These are phyloP conservation scores for Symmetrospora coprosmae DNA, from an alignment of 768 basidiomycete genomes.

Conservation along the genomic window DNA sequence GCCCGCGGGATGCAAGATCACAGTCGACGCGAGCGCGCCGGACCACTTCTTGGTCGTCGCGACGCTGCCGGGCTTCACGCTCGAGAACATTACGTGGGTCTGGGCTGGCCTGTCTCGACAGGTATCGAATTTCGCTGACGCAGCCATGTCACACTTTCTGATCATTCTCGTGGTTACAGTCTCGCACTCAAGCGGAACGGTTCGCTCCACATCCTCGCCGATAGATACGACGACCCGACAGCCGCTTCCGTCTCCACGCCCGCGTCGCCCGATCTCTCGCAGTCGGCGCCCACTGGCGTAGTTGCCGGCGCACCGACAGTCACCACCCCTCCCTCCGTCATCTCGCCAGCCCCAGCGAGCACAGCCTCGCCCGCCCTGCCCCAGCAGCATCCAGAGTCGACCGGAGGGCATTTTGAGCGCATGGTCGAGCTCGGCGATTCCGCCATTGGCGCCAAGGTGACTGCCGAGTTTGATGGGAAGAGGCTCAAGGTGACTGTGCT, in stretches of 20 bases:
- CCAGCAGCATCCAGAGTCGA: too few relatives aligned
- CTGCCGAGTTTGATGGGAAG: conserved; percentile 16
- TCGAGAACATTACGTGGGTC: conserved; percentile 18
- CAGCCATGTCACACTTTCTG: too few relatives aligned
- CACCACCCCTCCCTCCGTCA: neutral
- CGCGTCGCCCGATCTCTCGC: neutral
- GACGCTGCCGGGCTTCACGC: conserved; percentile 9
- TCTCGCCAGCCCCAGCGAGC: too few relatives aligned
- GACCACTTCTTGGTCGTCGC: conserved; percentile 10
- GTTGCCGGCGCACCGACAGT: neutral
- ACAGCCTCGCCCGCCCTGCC: neutral
- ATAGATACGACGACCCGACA: neutral
- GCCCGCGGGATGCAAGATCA: conserved; percentile 14
- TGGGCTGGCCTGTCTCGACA: too few relatives aligned
- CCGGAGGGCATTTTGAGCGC: conserved; percentile 8
- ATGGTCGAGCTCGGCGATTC: conserved; percentile 13
- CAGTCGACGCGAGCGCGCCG: conserved; percentile 4
- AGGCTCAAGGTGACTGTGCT: conserved; percentile 1
- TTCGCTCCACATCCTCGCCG: conserved; percentile 17
- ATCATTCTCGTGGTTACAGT: neutral
- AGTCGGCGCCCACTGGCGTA: neutral
- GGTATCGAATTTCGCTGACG: too few relatives aligned
- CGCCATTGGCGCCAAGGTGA: conserved; percentile 9
- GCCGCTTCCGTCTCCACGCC: too few relatives aligned
- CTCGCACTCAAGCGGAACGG: conserved; percentile 21